Base-by-base conservation (phyloP, 192 early-diverging fungal genomes). In the Umbelopsis isabellina region DNA sequence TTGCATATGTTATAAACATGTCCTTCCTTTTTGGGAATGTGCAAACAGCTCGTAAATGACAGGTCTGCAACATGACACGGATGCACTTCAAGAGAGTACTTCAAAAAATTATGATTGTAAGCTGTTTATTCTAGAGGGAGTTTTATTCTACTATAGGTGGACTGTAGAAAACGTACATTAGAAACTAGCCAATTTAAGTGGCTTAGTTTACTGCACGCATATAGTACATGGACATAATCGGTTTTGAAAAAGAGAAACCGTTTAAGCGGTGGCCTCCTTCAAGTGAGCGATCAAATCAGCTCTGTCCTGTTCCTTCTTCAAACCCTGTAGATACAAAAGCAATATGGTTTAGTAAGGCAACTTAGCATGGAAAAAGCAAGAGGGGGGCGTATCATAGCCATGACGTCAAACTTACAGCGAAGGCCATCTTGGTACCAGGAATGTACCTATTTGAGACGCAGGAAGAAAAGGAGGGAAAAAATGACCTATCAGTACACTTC, bases 391-490 rank as follows among this genome's bases (percentile, higher is more conserved):
- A 79, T 45, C 23, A 67, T 65, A 4, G 6, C 65, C 79, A 79
- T 81, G 93, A 93, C 85, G 93, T 94, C 83, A 94, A 91, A 33
- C 93, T 61, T 61, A 61, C 93, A 69, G 93, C 93, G 82, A 98
- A 98, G 67, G 96, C 95, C 97, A 98, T 98, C 92, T 96, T 97
- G 72, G 97, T 98, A 55, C 92, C 91, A 37, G 89, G 91, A 70
- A 94, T 93, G 80, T 91, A 94, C 55, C 55, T 61, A 61, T 61
- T 61, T 61, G 11, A 35, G 33, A n/a, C 35, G 67, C 67, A 72
- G 12, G 22, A n/a, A 15, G 18, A 10, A 21, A 22, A 16, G 27
- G 66, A 44, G 66, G 45, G 5, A 10, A 67, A 13, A 67, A 13
- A 15, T 13, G 7, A 12, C 48, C 16, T n/a, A 45, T 12, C 22